A percentile compares a stretch with the other conserved stretches of the same genome.
These are phyloP conservation scores for Prunus davidiana DNA, from an alignment of 306 rosid genomes.

Conservation along the genomic window DNA sequence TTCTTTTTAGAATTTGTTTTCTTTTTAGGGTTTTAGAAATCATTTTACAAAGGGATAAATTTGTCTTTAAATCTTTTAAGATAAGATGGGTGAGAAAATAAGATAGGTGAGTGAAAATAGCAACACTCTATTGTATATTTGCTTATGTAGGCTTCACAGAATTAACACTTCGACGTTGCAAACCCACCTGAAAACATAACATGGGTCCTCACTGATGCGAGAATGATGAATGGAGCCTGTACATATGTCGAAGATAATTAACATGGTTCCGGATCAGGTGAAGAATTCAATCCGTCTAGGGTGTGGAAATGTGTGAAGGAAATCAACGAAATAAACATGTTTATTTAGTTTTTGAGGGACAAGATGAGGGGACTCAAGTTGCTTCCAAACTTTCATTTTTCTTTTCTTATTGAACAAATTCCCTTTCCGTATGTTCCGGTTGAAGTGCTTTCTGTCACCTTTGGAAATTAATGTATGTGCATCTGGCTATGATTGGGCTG, in stretches of 20 bases:
- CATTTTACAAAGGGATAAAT: no score
- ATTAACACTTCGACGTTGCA: not conserved
- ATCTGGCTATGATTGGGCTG: not conserved
- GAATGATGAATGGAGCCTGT: not conserved
- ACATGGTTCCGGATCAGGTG: not conserved
- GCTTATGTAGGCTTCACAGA: not conserved
- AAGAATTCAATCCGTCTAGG: not conserved
- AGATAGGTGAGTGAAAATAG: fast-evolving
- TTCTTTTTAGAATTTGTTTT: no score
- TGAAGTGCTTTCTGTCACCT: no score
- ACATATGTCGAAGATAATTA: not conserved
- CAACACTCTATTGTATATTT: not conserved
- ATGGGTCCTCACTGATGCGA: not conserved
- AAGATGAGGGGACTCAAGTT: no score
- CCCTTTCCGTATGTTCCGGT: no score
- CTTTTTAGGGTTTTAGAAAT: no score
- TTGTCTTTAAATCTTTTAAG: no score
- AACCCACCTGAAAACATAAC: not conserved
- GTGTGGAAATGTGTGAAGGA: not conserved
- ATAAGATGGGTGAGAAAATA: no score
- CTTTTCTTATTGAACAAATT: no score
- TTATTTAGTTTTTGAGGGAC: no score
- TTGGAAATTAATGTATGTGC: not conserved
- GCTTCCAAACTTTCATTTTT: no score
- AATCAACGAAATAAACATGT: no score